Evolutionary conservation across 163 green algal species (phyloP), one percentile per base, ranked within the genome.

Genomic region (Chloroidium sp.): DNA sequence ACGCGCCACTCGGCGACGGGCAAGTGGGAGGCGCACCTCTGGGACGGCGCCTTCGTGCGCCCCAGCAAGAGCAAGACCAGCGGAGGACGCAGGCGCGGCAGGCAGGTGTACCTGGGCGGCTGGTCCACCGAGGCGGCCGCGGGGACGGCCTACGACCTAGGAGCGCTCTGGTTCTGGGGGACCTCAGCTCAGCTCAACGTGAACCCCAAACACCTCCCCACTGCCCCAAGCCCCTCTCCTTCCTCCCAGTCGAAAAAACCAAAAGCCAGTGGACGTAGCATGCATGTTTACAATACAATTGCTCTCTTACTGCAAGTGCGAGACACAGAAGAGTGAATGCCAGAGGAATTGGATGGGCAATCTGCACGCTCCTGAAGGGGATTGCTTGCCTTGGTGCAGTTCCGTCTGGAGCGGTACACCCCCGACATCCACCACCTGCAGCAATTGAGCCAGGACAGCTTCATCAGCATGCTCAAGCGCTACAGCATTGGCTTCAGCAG

Each of bases 101-200:
- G 90, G 75, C 91, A 95, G 85, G 85, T 98, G 12, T 98, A 98
- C 83, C 85, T 98, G 14, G 95, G 95, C 58, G 91, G 91, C 1
- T 98, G 92, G 83, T 78, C 75, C 1, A 92, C 74, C 0, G 95
- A 98, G 85, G 75, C 90, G 59, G 87, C 94, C 58, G 95, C 95
- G 0, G 93, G 93, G 0, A 78, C 88, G 0, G 92, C 93, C 0
- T 98, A 97, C 84, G 95, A 98, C 88, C 86, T 88, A 8, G 94
- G 92, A 1, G 89, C 92, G 2, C 80, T 97, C 1, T 88, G 89
- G 2, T 95, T 90, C 80, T 91, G 90, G 81, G 91, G 92, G 13
- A 1, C 67, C 0, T 57, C 79, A 0, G 89, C 91, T 1, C 82
- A 79, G 10, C 86, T 90, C 69, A 98, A 97, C 76, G 91, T 93